Conservation (phyloP, 108 stramenopile species). For the Skeletonema costatum region DNA sequence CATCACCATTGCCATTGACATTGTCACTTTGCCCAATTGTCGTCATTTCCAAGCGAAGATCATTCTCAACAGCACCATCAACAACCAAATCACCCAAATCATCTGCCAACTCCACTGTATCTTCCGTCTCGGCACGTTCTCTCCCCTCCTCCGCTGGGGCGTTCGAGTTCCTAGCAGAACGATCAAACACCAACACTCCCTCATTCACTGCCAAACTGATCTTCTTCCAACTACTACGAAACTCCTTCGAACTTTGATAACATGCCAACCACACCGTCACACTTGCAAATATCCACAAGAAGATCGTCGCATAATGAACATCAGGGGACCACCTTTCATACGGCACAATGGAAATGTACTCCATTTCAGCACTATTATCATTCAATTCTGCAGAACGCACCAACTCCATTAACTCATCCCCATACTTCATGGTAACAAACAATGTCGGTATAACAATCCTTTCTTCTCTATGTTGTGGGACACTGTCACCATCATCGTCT, state of each 20-base stretch:
- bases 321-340: conserved; percentile 56
- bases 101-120: conserved; percentile 41
- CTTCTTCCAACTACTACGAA: conserved; percentile 48
- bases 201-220: conserved; percentile 31
- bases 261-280: conserved; percentile 65
- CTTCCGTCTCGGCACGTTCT: conserved; percentile 35
- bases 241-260: conserved; percentile 60
- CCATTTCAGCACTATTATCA: neutral
- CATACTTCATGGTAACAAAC: conserved; percentile 79
- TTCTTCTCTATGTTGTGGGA: conserved; percentile 32
- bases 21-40: conserved; percentile 1
- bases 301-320: conserved; percentile 57
- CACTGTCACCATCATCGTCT: conserved; percentile 46
- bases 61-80: conserved; percentile 2
- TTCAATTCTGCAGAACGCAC: conserved; percentile 6
- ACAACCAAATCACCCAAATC: conserved; percentile 18
- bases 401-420: conserved; percentile 33
- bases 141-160: conserved; percentile 4
- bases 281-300: conserved; percentile 80
- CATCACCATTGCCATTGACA: conserved; percentile 4
- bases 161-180: neutral
- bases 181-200: conserved; percentile 26
- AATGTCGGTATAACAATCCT: conserved; percentile 44
- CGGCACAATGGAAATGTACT: conserved; percentile 22
- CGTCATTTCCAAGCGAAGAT: conserved; percentile 12